Percentiles rank a stretch among this genome's conserved stretches.
Conservation (phyloP, 768 basidiomycete genomes). For the Panus rudis region DNA sequence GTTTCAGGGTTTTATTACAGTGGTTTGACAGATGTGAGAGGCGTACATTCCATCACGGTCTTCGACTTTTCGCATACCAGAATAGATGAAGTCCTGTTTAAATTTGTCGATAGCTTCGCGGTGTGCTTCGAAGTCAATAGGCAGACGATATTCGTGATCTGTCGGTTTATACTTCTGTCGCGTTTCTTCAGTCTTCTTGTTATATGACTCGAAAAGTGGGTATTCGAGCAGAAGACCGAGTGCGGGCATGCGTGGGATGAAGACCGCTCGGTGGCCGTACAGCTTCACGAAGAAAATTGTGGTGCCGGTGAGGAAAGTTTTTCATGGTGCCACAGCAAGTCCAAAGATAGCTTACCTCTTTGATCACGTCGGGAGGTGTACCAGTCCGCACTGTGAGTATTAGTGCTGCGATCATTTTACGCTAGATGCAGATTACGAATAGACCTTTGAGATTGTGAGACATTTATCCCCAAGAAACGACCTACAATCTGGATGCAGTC, state of each 20-base stretch:
- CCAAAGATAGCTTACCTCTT: constrained; percentile 41
- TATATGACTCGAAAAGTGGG: constrained; percentile 77
- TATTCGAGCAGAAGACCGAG: constrained; percentile 88
- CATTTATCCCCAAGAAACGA: constrained; percentile 5
- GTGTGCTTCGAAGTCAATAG: constrained; percentile 66
- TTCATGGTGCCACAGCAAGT: background rate
- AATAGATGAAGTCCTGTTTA: constrained; percentile 82
- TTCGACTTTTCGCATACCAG: constrained; percentile 81
- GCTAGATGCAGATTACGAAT: constrained; percentile 38
- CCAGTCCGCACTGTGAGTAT: constrained; percentile 73
- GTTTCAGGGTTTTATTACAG: background rate
- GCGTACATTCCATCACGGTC: constrained; percentile 70
- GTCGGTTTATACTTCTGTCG: constrained; percentile 47
- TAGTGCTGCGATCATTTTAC: constrained; percentile 92
- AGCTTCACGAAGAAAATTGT: constrained; percentile 36
- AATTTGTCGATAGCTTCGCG: constrained; percentile 68
- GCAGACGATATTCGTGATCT: constrained; percentile 59
- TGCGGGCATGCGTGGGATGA: constrained; percentile 94
- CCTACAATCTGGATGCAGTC: constrained; percentile 39
- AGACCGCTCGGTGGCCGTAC: constrained; percentile 69
- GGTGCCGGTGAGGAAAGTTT: background rate
- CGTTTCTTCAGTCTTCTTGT: constrained; percentile 41
- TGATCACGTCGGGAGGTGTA: constrained; percentile 68
- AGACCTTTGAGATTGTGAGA: background rate
- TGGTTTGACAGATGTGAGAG: background rate